Conservation (phyloP, 1,284 basidiomycete species). For the Somion occarium region DNA sequence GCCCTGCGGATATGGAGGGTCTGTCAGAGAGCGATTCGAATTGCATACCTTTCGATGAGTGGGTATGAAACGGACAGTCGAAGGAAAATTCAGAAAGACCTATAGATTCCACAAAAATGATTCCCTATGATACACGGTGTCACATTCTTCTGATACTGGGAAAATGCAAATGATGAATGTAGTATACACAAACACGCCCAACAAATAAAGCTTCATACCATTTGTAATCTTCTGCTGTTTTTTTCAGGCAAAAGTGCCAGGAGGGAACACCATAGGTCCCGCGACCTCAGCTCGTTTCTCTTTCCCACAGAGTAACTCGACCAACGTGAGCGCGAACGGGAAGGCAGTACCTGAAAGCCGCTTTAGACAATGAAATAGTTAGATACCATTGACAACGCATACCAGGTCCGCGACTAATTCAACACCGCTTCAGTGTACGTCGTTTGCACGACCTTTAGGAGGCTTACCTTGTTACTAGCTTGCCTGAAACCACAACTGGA, state of each 20-base stretch:
- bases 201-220: too few relatives aligned
- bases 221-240: too few relatives aligned
- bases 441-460: not conserved
- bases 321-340: slow-evolving; percentile 69
- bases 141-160: too few relatives aligned
- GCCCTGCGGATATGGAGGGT: too few relatives aligned
- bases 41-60: too few relatives aligned
- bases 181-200: too few relatives aligned
- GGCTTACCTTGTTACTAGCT: slow-evolving; percentile 69
- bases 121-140: too few relatives aligned
- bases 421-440: not conserved
- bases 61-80: too few relatives aligned
- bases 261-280: slow-evolving; percentile 77
- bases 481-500: slow-evolving; percentile 70
- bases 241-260: slow-evolving; percentile 34
- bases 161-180: too few relatives aligned
- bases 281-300: slow-evolving; percentile 65
- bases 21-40: too few relatives aligned
- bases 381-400: slow-evolving; percentile 17
- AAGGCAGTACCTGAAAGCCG: slow-evolving; percentile 60
- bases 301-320: slow-evolving; percentile 63
- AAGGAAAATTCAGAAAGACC: too few relatives aligned
- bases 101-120: too few relatives aligned
- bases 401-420: slow-evolving; percentile 72
- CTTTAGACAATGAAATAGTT: not conserved